Base-by-base conservation (phyloP, 2,329 filamentous ascomycete genomes). In the Fusarium clavum region DNA sequence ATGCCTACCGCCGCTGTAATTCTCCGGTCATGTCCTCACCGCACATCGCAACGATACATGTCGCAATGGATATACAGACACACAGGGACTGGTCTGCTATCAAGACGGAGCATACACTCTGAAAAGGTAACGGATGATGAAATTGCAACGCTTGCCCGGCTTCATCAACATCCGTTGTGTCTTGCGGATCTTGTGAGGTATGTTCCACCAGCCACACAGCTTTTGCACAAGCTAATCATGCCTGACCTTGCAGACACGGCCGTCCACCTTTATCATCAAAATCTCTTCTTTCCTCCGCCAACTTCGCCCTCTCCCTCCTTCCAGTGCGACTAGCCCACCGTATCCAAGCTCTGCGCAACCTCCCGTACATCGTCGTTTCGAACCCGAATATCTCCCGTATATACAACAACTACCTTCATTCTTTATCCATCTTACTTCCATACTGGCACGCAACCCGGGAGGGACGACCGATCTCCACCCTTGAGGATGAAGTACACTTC, bases 331-430 rank as follows among this genome's bases (percentile, higher is more conserved):
- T 99, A 27, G 96, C 96, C 27, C 94, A 97, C 79, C 93, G 96
- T 60, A 97, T 99, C 70, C 93, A 97, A 79, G 94, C 94, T 45
- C 85, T 99, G 20, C 91, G 94, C 69, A 97, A 97, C 78, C 88
- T 99, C 11, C 96, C 96, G 0, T 99, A 95, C 81, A 98, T 99
- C 70, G 95, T 99, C 58, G 96, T 99, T 27, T 94, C 95, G n/a
- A 98, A 99, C 78, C 93, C 94, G 2, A 94, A 98, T 78, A 94
- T 99, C 73, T 92, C 91, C 27, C 91, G 92, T 75, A 99, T 99
- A 71, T 97, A 98, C 84, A 91, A 93, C 81, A 98, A 98, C 81
- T 99, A 99, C 80, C 86, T 97, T 46, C 94, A 98, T 81, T 97
- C 94, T 4, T 85, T 99, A 22, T 95, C 93, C 4, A 97, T 94